Base-by-base conservation (phyloP, 1,139 yeast species). In the Candida sp. region DNA sequence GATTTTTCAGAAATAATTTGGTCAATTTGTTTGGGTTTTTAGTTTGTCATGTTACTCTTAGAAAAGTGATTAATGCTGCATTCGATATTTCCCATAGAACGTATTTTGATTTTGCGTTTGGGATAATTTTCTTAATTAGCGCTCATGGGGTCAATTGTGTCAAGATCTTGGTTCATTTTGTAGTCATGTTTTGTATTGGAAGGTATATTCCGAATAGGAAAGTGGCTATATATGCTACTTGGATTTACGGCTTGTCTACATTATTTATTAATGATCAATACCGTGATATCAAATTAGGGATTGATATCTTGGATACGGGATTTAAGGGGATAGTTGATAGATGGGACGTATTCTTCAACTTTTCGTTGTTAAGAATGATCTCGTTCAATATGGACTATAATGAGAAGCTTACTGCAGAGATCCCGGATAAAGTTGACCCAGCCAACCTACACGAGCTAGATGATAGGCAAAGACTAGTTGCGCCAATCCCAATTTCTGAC, bases 311-410 rank as follows among this genome's bases (percentile, higher is more conserved):
- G 52, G 95, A 83, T 54, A 52, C 64, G 32, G 76, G 81, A 1
- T 82, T 75, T 54, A 73, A 70, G 59, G 98, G 99, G 0, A 75
- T 91, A 22, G 82, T 93, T 51, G 75, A 81, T 19, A 73, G 98
- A 52, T 95, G 99, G 99, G 98, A 93, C 58, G 97, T 95, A 6
- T 88, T 87, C 55, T 95, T 83, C 74, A 95, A 93, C 63, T 89
- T 95, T 63, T 84, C 96, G 1, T 69, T 93, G 50, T 73, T 95
- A 43, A 75, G 97, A 52, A 80, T 90, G 79, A 66, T 95, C 40
- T 87, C 97, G 45, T 93, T 76, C 63, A 87, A 87, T 51, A 62
- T 87, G 50, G 99, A 95, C 63, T 89, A 77, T 55, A 61, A 84
- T 36, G 80, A 77, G 53, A 69, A 79, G 49, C 64, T 61, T 51